Evolutionary conservation across 2,329 filamentous ascomycete species (phyloP), one percentile per base, ranked within the genome.

Genomic region (Cladosporium sp.): DNA sequence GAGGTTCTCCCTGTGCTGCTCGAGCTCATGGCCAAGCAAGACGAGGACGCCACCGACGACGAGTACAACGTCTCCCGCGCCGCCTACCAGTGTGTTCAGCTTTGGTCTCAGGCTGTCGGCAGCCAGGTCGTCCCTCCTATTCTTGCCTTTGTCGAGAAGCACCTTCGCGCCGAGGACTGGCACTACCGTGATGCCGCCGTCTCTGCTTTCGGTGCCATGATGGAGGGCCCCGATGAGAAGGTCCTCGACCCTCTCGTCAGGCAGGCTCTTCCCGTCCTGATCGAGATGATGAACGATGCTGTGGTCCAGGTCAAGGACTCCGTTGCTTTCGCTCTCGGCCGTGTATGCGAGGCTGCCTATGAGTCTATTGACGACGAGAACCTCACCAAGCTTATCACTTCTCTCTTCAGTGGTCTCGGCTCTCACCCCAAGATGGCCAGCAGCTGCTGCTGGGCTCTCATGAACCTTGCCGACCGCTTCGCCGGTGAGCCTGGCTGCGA

Each of bases 391-490:
- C 84, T 99, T 68, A 94, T 99, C 74, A 87, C 88, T 65, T 91
- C 93, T 49, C 86, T 99, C 11, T 99, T 99, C 83, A 88, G 89
- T 72, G 95, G 94, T 60, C 85, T 99, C 67, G 88, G 92, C 67
- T 94, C 91, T 81, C 95, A 91, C 77, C 90, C 93, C 67, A 97
- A 96, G 86, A 99, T 99, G 89, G 95, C 94, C 35, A 89, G 92
- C 64, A 99, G 95, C 33, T 98, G 95, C 88, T 99, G 95, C 83
- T 97, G 96, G 95, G 93, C 95, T 35, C 82, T 99, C 71, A 98
- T 99, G 92, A 99, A 98, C 81, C 83, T 99, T 76, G 94, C 95
- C 12, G 95, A 99, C 77, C 90, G 93, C 68, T 99, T 98, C 77
- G 91, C 93, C 33, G 92, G 93, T 66, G 93, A 97, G 64, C 85